Conservation (phyloP, 225 moss, liverwort and hornwort genomes). For the Bryum argenteum region DNA sequence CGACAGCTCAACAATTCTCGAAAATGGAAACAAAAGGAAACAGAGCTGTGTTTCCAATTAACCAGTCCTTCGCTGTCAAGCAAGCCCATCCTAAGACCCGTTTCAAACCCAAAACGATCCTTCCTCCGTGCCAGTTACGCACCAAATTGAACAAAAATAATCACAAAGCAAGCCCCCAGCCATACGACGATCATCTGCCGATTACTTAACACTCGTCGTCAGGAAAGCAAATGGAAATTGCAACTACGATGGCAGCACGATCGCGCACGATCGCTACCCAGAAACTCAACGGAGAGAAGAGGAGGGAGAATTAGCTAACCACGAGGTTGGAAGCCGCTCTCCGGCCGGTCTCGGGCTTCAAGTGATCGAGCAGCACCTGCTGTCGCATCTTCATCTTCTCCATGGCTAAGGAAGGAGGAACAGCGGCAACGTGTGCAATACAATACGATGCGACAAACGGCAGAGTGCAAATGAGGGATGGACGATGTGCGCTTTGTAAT, state of each 20-base stretch:
- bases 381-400: constrained; percentile 47
- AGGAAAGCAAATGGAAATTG: constrained; percentile 3
- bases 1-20: background rate
- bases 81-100: background rate
- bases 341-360: constrained; percentile 41
- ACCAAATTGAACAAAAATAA: background rate
- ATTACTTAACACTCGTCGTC: background rate
- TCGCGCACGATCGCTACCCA: constrained; percentile 15
- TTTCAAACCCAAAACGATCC: background rate
- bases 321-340: constrained; percentile 32
- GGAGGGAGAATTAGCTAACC: constrained; percentile 22
- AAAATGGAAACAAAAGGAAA: background rate
- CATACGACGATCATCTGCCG: background rate
- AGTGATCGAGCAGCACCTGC: constrained; percentile 57
- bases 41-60: constrained; percentile 2
- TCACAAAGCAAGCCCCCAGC: background rate
- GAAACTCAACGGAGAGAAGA: background rate
- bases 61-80: background rate
- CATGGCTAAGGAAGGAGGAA: constrained; percentile 22
- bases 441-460: background rate
- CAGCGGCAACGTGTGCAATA: background rate
- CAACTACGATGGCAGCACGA: background rate
- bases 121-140: background rate
- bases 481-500: constrained; percentile 5
- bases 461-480: background rate